phyloP scores from a whole-genome alignment of 192 early-diverging fungal genomes.

The Kickxella alabastrina region DNA sequence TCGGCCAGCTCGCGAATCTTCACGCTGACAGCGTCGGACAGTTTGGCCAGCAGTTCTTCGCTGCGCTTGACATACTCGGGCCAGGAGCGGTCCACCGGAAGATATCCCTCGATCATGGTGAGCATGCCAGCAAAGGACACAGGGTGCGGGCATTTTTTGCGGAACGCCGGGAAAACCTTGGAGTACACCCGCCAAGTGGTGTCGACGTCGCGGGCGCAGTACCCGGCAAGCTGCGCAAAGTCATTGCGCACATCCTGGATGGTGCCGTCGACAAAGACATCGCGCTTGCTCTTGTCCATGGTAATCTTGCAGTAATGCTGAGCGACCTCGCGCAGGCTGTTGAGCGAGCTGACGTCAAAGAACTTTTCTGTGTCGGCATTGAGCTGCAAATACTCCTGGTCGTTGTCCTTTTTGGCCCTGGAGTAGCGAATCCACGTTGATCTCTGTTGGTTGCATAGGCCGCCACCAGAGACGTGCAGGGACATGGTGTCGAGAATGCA shows the following conservation, averaged over 20 bases:
- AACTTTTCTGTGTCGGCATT: slow-evolving; percentile 47
- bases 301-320: slow-evolving; percentile 68
- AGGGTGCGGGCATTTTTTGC: slow-evolving; percentile 85
- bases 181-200: slow-evolving; percentile 72
- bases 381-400: slow-evolving; percentile 49
- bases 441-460: slow-evolving; percentile 87
- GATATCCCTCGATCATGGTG: slow-evolving; percentile 79
- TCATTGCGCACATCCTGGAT: slow-evolving; percentile 57
- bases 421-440: slow-evolving; percentile 69
- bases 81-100: slow-evolving; percentile 83
- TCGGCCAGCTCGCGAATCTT: slow-evolving; percentile 47
- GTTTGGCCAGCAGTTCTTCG: slow-evolving; percentile 55
- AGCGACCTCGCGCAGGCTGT: slow-evolving; percentile 74
- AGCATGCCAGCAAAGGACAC: slow-evolving; percentile 89
- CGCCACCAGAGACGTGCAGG: slow-evolving; percentile 83
- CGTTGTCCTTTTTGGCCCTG: slow-evolving; percentile 53
- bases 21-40: slow-evolving; percentile 51
- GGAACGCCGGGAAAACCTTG: slow-evolving; percentile 65
- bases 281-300: slow-evolving; percentile 63
- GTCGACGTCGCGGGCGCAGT: slow-evolving; percentile 86
- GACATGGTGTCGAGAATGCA: slow-evolving; percentile 90
- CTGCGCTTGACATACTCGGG: slow-evolving; percentile 60
- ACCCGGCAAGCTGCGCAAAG: slow-evolving; percentile 67
- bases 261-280: slow-evolving; percentile 59
- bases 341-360: slow-evolving; percentile 57